Base-by-base conservation (phyloP, 2,329 filamentous ascomycete species). In the Colletotrichum sp. region DNA sequence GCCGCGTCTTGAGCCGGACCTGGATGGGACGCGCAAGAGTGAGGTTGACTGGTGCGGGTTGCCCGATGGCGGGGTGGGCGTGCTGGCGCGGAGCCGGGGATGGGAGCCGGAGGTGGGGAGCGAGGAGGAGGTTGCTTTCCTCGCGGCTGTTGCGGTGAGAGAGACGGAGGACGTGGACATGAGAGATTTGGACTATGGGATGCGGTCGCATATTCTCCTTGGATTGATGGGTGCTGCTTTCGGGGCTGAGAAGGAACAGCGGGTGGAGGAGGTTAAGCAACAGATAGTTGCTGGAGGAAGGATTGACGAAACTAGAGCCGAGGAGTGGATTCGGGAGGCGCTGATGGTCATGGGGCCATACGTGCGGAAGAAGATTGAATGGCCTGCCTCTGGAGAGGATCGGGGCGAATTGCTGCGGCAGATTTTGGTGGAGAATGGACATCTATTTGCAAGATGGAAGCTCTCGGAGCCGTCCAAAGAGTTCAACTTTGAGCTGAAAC, bases 71-170 rank as follows among this genome's bases (percentile, higher is more conserved):
- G 62, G 66, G 5, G 43, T 63, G 24, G 54, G 61, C 16, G 21
- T 5, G 16, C 12, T 36, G 55, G 54, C 66, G 55, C 69, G 57
- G 31, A 6, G 6, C 16, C 58, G 73, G 47, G 73, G 76, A 15
- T 77, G 73, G 73, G 69, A 73, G 54, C 69, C 65, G 6, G 73
- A 76, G 47, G n/a, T 77, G 5, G 75, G 73, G 21, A 77, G 75
- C 67, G 75, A 73, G 33, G 75, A 77, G 68, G 75, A 76, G 66
- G 31, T 76, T 33, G 65, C 66, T n/a, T 77, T 77, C 57, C 36
- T 77, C 29, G 70, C 75, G 16, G 73, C 73, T 29, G 66, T 76
- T 66, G 75, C 70, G n/a, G 69, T 51, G 54, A 70, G 64, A 38
- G 66, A 77, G 29, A 73, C 73, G 8, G 66, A 76, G 31, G 70